A percentile compares a stretch with the other conserved stretches of the same genome.
Evolutionary conservation across 1,284 basidiomycete species (phyloP).

Genomic region (Austroboletus niveus): DNA sequence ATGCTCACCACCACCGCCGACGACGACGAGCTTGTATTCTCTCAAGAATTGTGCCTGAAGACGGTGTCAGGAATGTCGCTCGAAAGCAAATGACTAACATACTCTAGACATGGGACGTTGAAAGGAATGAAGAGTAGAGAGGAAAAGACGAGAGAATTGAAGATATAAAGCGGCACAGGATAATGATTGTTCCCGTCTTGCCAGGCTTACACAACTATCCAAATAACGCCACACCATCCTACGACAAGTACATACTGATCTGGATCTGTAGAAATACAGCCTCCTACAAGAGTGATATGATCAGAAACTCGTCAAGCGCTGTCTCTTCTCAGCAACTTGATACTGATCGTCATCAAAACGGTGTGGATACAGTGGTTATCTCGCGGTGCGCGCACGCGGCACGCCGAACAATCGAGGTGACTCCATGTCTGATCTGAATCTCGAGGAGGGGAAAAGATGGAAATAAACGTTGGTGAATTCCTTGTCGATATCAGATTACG

Average conservation of each 20-base stretch:
- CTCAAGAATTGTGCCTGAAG: constrained; percentile 85
- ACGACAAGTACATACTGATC: no score
- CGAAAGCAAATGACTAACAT: background rate
- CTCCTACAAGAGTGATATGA: no score
- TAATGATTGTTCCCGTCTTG: constrained; percentile 10
- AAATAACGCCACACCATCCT: constrained; percentile 27
- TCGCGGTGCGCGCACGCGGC: no score
- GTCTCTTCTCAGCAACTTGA: background rate
- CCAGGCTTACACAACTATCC: constrained; percentile 15
- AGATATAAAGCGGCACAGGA: constrained; percentile 10
- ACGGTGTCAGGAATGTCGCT: background rate
- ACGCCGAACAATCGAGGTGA: constrained; percentile 15
- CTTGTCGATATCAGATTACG: background rate
- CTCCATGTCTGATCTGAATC: constrained; percentile 14
- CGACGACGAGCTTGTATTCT: constrained; percentile 97
- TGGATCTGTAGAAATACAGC: no score
- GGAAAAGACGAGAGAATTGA: constrained; percentile 1
- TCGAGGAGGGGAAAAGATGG: background rate
- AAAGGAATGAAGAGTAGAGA: background rate
- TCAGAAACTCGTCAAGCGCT: no score
- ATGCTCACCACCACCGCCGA: constrained; percentile 90
- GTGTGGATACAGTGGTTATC: background rate
- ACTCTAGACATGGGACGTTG: constrained; percentile 32
- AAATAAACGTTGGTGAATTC: background rate
- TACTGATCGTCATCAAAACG: background rate